These are phyloP conservation scores for Jacaranda mimosifolia DNA, from an alignment of 257 asterid species.

Conservation along the genomic window DNA sequence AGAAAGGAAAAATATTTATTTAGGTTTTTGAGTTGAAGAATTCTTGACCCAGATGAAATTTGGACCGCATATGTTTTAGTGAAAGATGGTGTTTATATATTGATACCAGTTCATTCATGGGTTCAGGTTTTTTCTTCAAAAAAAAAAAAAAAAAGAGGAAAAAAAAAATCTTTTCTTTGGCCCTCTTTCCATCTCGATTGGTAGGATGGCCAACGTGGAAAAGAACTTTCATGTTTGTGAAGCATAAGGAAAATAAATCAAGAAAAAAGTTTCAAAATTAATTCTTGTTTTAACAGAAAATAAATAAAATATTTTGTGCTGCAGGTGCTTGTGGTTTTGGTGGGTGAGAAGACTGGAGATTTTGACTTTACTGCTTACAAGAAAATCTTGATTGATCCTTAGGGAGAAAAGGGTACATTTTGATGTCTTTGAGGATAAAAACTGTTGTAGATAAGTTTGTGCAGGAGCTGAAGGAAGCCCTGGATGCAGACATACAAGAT, in stretches of 20 bases:
- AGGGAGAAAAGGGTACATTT: constrained; percentile 1
- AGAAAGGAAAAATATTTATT: not conserved
- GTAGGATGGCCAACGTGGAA: not conserved
- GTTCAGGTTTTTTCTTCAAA: not conserved
- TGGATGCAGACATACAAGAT: constrained; percentile 96
- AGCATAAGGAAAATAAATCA: not conserved
- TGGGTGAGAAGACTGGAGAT: constrained; percentile 7
- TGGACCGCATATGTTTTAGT: not conserved
- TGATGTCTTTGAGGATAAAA: constrained; percentile 94
- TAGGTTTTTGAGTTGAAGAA: constrained; percentile 19
- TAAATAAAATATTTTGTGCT: constrained; percentile 13
- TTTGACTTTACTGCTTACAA: constrained; percentile 12
- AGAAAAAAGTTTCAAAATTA: not conserved
- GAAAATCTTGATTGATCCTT: not conserved
- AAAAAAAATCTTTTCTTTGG: too few species aligned
- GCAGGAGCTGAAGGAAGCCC: constrained; percentile 93
- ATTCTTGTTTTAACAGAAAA: not conserved
- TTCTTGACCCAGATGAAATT: constrained; percentile 21
- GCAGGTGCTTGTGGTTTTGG: constrained; percentile 44
- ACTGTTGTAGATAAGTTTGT: constrained; percentile 94
- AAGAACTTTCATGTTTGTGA: not conserved
- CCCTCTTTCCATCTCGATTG: not conserved
- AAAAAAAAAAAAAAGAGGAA: too few species aligned
- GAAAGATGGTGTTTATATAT: not conserved
- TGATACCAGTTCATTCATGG: constrained; percentile 6